Percentiles rank a stretch among this genome's conserved stretches.
Evolutionary conservation across 768 basidiomycete species (phyloP).

Genomic region (Agaricus bisporus): DNA sequence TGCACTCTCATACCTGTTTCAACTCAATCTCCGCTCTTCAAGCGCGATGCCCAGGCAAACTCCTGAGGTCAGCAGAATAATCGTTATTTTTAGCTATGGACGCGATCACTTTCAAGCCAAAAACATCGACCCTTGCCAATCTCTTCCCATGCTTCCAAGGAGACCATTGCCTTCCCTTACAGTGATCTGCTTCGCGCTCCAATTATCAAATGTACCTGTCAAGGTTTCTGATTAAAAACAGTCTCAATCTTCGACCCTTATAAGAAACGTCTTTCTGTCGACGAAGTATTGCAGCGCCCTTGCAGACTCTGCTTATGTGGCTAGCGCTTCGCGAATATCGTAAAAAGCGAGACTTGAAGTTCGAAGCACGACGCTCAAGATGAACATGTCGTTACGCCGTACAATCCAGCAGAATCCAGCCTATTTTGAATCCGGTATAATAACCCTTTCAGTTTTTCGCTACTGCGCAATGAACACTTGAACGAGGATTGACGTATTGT

Average conservation of each 20-base stretch:
- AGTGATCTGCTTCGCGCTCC: conserved; percentile 53
- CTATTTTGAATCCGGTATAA: conserved; percentile 89
- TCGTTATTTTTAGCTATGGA: conserved; percentile 25
- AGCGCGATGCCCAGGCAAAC: no score
- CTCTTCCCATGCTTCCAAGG: conserved; percentile 71
- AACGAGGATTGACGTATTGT: conserved; percentile 60
- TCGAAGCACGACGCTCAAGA: conserved; percentile 80
- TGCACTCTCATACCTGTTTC: no score
- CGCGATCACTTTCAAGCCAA: conserved; percentile 80
- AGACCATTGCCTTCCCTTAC: conserved; percentile 67
- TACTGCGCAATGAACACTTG: conserved; percentile 69
- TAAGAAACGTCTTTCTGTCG: conserved; percentile 77
- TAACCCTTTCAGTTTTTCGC: not conserved
- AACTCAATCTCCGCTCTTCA: not conserved
- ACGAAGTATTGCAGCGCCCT: conserved; percentile 77
- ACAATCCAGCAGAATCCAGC: no score
- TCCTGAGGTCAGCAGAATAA: no score
- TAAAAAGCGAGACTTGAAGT: conserved; percentile 24
- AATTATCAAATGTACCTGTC: conserved; percentile 14
- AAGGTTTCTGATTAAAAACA: not conserved
- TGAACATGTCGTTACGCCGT: conserved; percentile 77
- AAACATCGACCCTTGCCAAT: conserved; percentile 68
- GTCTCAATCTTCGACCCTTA: conserved; percentile 80
- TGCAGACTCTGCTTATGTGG: conserved; percentile 71
- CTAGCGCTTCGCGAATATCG: conserved; percentile 16